Evolutionary conservation across 1,284 basidiomycete genomes (phyloP), one percentile per base, ranked within the genome.

Genomic region (Entoloma clypeatum): DNA sequence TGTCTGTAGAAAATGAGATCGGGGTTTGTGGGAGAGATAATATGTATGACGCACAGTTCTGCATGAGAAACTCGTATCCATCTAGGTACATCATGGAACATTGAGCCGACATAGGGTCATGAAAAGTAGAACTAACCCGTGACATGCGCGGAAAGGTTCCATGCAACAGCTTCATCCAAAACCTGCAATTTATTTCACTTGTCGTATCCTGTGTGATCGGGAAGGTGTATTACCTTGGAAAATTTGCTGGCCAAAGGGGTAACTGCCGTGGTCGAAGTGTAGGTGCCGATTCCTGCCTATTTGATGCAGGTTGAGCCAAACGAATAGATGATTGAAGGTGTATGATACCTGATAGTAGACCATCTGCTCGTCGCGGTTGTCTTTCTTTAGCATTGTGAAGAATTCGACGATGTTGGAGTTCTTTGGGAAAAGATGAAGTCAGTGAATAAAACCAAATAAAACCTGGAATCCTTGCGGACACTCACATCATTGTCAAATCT

Each of bases 41-140:
- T n/a, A n/a, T n/a, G n/a, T n/a, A n/a, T n/a, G 14, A 45, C 55
- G 34, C 45, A 72, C 74, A 79, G 46, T 77, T 77, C 54, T 81
- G 69, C 72, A 79, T 78, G 6, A 83, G 56, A 54, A 79, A 83
- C 39, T 72, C 66, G 51, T 82, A 82, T 4, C 77, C 79, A 44
- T 66, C 73, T 74, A 35, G 56, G 80, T 81, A 13, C 17, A 33
- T 10, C 18, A 33, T 16, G 13, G 17, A 41, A 7, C 23, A 8
- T 19, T 31, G 13, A 14, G 30, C 5, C 7, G 27, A 38, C 5
- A n/a, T 18, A 39, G 13, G 7, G n/a, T 23, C 16, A 14, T 17
- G 31, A 17, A 6, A 7, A 6, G 21, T 5, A 18, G 2, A 22
- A 16, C 65, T 17, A 44, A 71, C 71, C 73, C 69, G 74, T 76